These are phyloP conservation scores for Austroboletus novae-zelandiae DNA, from an alignment of 1,284 basidiomycete genomes.

Conservation along the genomic window DNA sequence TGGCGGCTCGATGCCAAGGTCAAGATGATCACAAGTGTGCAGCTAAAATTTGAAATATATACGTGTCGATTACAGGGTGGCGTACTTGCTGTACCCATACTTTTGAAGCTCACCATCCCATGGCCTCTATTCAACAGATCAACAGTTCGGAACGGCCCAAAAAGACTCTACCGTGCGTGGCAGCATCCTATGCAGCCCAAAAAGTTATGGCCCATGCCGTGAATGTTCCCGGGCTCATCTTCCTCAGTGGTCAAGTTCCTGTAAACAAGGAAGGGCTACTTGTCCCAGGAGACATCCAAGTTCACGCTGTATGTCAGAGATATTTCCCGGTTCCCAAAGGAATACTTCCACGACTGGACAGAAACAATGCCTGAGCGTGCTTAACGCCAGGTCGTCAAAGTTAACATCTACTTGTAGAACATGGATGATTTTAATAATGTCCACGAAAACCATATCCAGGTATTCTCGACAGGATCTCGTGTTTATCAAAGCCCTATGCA, in stretches of 20 bases:
- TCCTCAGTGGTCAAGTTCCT: slow-evolving; percentile 59
- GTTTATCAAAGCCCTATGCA: not conserved
- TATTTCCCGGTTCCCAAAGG: slow-evolving; percentile 1
- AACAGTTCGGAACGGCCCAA: slow-evolving; percentile 44
- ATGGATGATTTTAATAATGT: slow-evolving; percentile 54
- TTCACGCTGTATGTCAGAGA: slow-evolving; percentile 48
- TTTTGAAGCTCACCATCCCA: slow-evolving; percentile 16
- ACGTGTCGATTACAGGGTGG: not conserved
- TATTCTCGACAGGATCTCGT: slow-evolving; percentile 16
- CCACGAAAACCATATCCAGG: slow-evolving; percentile 58
- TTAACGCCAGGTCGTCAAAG: slow-evolving; percentile 47
- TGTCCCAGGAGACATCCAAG: slow-evolving; percentile 52
- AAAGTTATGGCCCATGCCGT: slow-evolving; percentile 47
- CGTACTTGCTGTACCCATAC: not conserved
- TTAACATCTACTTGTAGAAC: slow-evolving; percentile 58
- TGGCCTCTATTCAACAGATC: slow-evolving; percentile 48
- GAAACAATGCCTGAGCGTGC: slow-evolving; percentile 56
- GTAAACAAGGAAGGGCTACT: slow-evolving; percentile 44
- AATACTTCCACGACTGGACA: slow-evolving; percentile 19
- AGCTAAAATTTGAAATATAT: slow-evolving; percentile 5
- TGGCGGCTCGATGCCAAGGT: not conserved
- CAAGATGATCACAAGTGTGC: slow-evolving; percentile 2
- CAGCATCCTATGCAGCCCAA: not conserved
- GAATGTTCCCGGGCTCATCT: slow-evolving; percentile 54
- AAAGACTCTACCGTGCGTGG: slow-evolving; percentile 48